Base-by-base conservation (phyloP, 805 yeast species). In the Yamadazyma endophytica region DNA sequence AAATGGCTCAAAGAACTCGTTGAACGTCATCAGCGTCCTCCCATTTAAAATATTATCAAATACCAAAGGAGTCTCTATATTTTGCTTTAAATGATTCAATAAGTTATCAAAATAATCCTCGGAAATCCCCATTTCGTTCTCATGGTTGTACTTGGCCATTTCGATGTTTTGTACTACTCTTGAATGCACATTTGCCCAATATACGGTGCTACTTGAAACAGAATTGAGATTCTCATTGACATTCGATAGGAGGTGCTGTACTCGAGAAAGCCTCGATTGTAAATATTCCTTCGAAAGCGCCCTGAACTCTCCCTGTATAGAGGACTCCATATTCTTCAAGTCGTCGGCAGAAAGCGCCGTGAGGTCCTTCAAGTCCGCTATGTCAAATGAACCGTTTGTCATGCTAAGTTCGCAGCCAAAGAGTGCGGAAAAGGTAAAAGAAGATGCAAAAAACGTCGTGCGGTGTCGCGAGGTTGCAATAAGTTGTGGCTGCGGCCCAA, bases 111-210 rank as follows among this genome's bases (percentile, higher is more conserved):
- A 54, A 20, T 58, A 22, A 36, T 31, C 9, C 40, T 43, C 12
- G 28, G 35, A 13, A 33, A 35, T 21, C 36, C 28, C 15, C 7
- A 58, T 44, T 13, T 46, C 28, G 35, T 58, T 55, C 35, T 64
- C 70, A 11, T 58, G 50, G 26, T 48, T 53, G 31, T 52, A 49
- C 36, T 49, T 54, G 21, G 64, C 51, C 21, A 47, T 46, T 24
- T 56, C 50, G 18, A 64, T 54, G 24, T 58, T 50, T 21, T 59
- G 60, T n/a, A 54, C 43, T 38, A 64, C 68, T 33, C 52, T 54
- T 16, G 42, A 44, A 37, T 46, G 59, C 11, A 60, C 48, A 29
- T 53, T 51, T 4, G 17, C 21, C 42, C 45, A 41, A 2, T n/a
- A n/a, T n/a, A n/a, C n/a, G n/a, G n/a, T n/a, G n/a, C n/a, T n/a